A percentile compares a stretch with the other conserved stretches of the same genome.
Evolutionary conservation across 2,329 filamentous ascomycete genomes (phyloP).

Genomic region (Trichoderma afroharzianum): DNA sequence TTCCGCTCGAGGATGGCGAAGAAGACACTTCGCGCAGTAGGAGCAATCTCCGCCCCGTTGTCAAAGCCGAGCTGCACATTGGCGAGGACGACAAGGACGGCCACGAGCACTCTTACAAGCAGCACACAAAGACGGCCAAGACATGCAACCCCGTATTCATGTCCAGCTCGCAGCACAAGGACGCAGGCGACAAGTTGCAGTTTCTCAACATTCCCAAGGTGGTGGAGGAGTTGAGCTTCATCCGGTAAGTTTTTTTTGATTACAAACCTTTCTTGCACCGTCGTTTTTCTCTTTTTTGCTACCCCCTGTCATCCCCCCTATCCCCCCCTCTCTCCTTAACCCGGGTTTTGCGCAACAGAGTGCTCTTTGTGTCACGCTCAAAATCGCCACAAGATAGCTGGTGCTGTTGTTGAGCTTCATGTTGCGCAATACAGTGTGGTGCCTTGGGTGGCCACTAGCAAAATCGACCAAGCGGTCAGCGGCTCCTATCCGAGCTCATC

Average conservation of each 20-base stretch:
- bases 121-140: conserved; percentile 51
- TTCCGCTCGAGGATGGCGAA: conserved; percentile 39
- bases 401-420: background rate
- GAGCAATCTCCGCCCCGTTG: conserved; percentile 58
- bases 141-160: conserved; percentile 62
- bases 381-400: background rate
- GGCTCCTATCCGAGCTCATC: background rate
- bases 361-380: background rate
- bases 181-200: conserved; percentile 47
- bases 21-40: conserved; percentile 30
- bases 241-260: conserved; percentile 54
- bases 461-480: background rate
- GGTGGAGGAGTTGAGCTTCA: conserved; percentile 67
- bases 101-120: conserved; percentile 57
- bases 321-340: background rate
- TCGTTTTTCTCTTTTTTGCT: background rate
- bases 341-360: background rate
- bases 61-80: conserved; percentile 78
- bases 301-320: background rate
- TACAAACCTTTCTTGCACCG: background rate
- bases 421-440: background rate
- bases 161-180: conserved; percentile 26
- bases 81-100: conserved; percentile 45
- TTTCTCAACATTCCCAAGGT: conserved; percentile 58
- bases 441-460: background rate